Conservation (phyloP, 169 alveolate genomes). For the Plasmodium ovale region DNA sequence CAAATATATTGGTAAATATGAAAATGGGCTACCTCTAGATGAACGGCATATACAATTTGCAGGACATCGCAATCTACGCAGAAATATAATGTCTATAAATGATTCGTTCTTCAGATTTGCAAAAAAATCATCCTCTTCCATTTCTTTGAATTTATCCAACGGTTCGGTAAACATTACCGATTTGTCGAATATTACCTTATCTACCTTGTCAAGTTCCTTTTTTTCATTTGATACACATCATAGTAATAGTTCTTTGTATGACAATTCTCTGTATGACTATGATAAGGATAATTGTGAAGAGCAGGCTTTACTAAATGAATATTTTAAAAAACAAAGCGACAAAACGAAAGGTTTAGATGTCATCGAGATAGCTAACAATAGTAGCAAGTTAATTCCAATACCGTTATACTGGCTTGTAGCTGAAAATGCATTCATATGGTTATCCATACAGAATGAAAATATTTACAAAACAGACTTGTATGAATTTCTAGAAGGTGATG, state of each 20-base stretch:
- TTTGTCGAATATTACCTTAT: constrained; percentile 41
- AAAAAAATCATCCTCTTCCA: constrained; percentile 3
- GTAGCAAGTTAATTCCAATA: constrained; percentile 62
- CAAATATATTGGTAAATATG: constrained; percentile 29
- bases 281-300: constrained; percentile 54
- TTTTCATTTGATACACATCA: constrained; percentile 28
- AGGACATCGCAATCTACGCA: background rate
- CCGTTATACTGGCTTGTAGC: constrained; percentile 75
- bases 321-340: constrained; percentile 47
- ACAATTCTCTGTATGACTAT: constrained; percentile 50
- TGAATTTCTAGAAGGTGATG: constrained; percentile 36
- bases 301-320: constrained; percentile 56
- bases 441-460: constrained; percentile 65
- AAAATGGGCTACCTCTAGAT: background rate
- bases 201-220: constrained; percentile 41
- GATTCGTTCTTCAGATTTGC: constrained; percentile 62
- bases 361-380: constrained; percentile 45
- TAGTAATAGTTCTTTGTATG: constrained; percentile 45
- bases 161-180: constrained; percentile 14
- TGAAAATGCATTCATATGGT: constrained; percentile 70
- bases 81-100: constrained; percentile 67
- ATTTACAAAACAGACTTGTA: constrained; percentile 43
- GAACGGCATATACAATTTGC: background rate
- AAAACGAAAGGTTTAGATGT: constrained; percentile 16
- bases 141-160: background rate